A percentile compares a stretch with the other conserved stretches of the same genome.
Conservation (phyloP, 441 rosid species). For the Codiaeum variegatum region DNA sequence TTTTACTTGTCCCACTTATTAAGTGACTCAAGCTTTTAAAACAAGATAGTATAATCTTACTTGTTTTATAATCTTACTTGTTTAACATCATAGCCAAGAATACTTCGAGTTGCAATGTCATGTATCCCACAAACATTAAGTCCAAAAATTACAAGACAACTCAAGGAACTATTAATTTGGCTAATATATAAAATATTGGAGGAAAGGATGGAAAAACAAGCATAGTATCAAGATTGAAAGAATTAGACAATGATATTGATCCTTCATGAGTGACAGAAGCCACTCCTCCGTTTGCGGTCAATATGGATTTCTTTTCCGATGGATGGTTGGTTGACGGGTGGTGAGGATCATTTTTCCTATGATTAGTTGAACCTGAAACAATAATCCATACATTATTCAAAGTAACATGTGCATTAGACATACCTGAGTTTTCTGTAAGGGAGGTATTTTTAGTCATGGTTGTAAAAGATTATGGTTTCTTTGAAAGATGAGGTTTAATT, state of each 20-base stretch:
- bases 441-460: too few species aligned
- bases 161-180: not conserved
- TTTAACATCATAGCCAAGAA: not conserved
- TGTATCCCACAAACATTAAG: not conserved
- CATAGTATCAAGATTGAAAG: constrained; percentile 4
- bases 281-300: constrained; percentile 3
- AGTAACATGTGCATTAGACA: not conserved
- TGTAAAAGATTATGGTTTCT: too few species aligned
- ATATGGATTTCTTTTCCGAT: not conserved
- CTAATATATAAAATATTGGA: not conserved
- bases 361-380: not conserved
- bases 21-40: not conserved
- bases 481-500: too few species aligned
- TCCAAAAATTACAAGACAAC: not conserved
- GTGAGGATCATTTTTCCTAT: not conserved
- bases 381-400: not conserved
- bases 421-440: not conserved
- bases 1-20: not conserved
- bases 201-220: not conserved
- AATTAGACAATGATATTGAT: not conserved
- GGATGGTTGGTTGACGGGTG: not conserved
- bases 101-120: not conserved
- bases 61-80: not conserved
- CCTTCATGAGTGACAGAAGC: not conserved
- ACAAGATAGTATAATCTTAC: not conserved